A percentile compares a stretch with the other conserved stretches of the same genome.
These are phyloP conservation scores for Apiospora malaysiana DNA, from an alignment of 2,329 filamentous ascomycete genomes.

Conservation along the genomic window DNA sequence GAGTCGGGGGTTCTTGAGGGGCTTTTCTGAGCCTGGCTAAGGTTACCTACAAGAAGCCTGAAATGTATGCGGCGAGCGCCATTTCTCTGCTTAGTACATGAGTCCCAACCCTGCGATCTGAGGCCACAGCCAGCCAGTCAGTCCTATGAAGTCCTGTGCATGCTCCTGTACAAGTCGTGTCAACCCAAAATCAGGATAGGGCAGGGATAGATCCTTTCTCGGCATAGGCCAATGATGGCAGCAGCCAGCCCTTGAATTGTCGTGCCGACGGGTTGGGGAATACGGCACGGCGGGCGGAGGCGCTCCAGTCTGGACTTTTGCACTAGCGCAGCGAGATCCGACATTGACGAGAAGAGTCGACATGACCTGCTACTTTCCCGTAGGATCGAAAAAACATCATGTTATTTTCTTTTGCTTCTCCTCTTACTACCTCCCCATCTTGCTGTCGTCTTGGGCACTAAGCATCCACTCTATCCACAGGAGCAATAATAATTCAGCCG, in stretches of 20 bases:
- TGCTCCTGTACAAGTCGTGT: not conserved
- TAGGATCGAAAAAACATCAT: not conserved
- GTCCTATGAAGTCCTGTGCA: no score
- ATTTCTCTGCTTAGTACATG: not conserved
- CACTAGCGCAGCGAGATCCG: slow-evolving; percentile 13
- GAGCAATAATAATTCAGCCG: not conserved
- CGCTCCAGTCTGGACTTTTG: not conserved
- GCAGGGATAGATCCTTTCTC: not conserved
- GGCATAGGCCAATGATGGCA: not conserved
- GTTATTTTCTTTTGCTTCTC: not conserved
- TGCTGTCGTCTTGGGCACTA: not conserved
- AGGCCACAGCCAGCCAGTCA: not conserved
- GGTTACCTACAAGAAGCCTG: not conserved
- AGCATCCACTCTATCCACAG: not conserved
- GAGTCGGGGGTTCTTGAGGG: not conserved
- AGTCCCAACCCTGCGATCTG: not conserved
- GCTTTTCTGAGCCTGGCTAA: not conserved
- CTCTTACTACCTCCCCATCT: not conserved
- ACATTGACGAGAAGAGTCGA: not conserved
- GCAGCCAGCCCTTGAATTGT: not conserved
- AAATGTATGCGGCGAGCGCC: not conserved
- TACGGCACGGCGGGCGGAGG: slow-evolving; percentile 6
- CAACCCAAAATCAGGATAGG: not conserved
- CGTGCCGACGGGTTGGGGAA: slow-evolving; percentile 6
- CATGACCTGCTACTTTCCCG: not conserved